Evolutionary conservation across 768 basidiomycete genomes (phyloP).

Genomic region (Pisolithus tinctorius): DNA sequence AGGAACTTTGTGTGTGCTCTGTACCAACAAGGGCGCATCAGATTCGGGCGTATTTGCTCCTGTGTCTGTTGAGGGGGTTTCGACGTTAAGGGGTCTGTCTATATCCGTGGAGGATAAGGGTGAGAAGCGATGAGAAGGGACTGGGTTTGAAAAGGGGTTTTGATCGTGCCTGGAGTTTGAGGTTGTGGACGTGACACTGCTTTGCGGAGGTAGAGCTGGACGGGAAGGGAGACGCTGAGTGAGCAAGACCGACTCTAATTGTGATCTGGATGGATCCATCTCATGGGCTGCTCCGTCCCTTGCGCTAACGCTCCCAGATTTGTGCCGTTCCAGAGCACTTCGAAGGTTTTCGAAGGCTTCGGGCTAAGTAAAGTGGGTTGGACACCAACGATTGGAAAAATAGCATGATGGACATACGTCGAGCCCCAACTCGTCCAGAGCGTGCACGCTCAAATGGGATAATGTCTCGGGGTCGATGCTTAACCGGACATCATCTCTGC

Average conservation of each 20-base stretch:
- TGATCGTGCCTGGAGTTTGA: neutral
- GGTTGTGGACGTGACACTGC: neutral
- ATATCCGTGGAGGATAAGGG: conserved; percentile 2
- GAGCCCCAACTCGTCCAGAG: conserved; percentile 47
- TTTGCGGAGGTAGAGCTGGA: neutral
- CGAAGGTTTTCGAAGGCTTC: conserved; percentile 43
- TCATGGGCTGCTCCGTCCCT: no score
- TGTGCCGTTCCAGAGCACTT: conserved; percentile 47
- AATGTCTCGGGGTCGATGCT: neutral
- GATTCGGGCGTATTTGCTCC: conserved; percentile 1
- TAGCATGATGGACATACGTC: conserved; percentile 35
- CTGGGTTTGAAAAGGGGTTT: neutral
- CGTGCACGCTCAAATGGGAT: conserved; percentile 23
- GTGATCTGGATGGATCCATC: conserved; percentile 7
- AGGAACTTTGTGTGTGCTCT: conserved; percentile 34
- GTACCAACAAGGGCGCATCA: conserved; percentile 12
- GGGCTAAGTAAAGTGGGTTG: conserved; percentile 29
- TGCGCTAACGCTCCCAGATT: conserved; percentile 14
- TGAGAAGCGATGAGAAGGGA: neutral
- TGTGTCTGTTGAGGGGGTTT: conserved; percentile 4
- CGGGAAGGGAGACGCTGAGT: neutral
- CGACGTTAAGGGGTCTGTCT: neutral
- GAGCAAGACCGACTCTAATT: conserved; percentile 9
- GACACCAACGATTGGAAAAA: neutral
- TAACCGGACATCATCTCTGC: conserved; percentile 17